A percentile compares a stretch with the other conserved stretches of the same genome.
phyloP scores from a whole-genome alignment of 768 basidiomycete genomes.

The Termitomyces sp. region DNA sequence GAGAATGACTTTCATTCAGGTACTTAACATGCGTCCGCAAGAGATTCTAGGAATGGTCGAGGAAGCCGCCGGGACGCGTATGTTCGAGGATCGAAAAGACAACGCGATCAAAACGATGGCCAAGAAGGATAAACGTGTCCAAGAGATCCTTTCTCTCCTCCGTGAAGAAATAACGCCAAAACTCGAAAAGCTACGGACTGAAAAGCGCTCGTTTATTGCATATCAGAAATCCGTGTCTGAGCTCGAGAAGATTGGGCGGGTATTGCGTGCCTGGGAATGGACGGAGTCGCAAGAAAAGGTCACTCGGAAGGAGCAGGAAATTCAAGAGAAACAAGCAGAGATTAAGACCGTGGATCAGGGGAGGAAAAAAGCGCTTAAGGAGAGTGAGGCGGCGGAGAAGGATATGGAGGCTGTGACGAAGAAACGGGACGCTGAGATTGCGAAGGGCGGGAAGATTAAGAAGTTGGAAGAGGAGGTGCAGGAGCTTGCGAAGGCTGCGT shows the following conservation, averaged over 20 bases:
- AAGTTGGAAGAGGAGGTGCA: conserved; percentile 79
- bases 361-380: conserved; percentile 48
- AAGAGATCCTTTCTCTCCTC: conserved; percentile 79
- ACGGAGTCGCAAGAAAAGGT: conserved; percentile 52
- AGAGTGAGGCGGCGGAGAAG: conserved; percentile 63
- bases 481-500: conserved; percentile 73
- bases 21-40: conserved; percentile 96
- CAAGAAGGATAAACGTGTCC: conserved; percentile 95
- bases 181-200: conserved; percentile 81
- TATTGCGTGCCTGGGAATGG: conserved; percentile 90
- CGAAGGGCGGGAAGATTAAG: conserved; percentile 90
- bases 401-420: conserved; percentile 63
- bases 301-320: conserved; percentile 51
- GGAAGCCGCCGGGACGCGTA: conserved; percentile 96
- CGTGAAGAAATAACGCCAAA: conserved; percentile 93
- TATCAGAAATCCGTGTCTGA: conserved; percentile 89
- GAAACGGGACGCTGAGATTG: conserved; percentile 81
- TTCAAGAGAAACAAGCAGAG: conserved; percentile 47
- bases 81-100: conserved; percentile 99
- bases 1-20: conserved; percentile 32
- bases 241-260: conserved; percentile 79
- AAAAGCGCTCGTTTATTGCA: conserved; percentile 85
- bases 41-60: conserved; percentile 99
- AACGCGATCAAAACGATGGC: conserved; percentile 94
- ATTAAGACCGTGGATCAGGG: conserved; percentile 42